These are phyloP conservation scores for Amphicarpaea edgeworthii DNA, from an alignment of 306 rosid genomes.

Conservation along the genomic window DNA sequence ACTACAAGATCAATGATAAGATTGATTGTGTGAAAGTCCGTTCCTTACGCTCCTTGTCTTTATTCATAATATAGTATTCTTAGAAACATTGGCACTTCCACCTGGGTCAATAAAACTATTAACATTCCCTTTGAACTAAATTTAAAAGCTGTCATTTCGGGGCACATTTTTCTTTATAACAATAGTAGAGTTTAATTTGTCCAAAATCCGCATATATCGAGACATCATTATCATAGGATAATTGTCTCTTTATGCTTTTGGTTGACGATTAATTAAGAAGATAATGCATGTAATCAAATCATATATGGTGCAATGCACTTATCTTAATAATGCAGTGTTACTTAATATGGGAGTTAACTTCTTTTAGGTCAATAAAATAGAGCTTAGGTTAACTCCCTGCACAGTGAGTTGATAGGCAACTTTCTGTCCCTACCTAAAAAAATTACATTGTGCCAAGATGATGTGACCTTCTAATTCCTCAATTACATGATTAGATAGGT, in stretches of 20 bases:
- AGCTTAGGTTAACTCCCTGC: neutral
- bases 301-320: constrained; percentile 40
- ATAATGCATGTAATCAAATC: constrained; percentile 14
- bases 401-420: constrained; percentile 35
- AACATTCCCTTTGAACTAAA: constrained; percentile 38
- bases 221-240: constrained; percentile 47
- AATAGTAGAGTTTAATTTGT: constrained; percentile 31
- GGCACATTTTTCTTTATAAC: neutral
- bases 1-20: neutral
- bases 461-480: constrained; percentile 39
- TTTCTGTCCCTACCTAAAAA: constrained; percentile 46
- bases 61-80: neutral
- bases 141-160: constrained; percentile 36
- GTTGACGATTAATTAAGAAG: constrained; percentile 43
- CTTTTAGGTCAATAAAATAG: constrained; percentile 9
- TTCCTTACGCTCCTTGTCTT: neutral
- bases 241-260: constrained; percentile 34
- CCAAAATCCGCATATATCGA: constrained; percentile 32
- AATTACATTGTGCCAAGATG: constrained; percentile 33
- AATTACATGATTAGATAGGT: constrained; percentile 40
- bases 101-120: constrained; percentile 41
- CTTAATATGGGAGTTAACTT: constrained; percentile 44
- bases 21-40: neutral
- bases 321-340: constrained; percentile 40
- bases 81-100: constrained; percentile 19